Evolutionary conservation across 345 rosid species (phyloP), one percentile per base, ranked within the genome.

Genomic region (Diplotaxis tenuifolia): DNA sequence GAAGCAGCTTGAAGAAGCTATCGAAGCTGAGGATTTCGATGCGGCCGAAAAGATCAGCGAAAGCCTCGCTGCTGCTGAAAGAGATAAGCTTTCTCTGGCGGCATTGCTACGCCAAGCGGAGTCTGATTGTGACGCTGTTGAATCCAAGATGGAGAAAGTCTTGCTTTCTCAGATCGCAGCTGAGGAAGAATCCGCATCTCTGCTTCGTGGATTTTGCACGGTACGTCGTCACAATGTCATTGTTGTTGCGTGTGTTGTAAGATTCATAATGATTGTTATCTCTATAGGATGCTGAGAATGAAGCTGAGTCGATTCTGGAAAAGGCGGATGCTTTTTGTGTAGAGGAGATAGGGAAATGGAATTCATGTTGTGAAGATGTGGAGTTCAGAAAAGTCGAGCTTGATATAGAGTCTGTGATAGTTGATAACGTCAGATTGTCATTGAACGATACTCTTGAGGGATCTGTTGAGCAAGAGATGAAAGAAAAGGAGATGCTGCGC

Each of bases 21-120:
- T 93, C 52, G 98, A 93, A 66, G 79, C 93, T 0, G 98, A 93
- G 80, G 96, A 93, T 80, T 93, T 93, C 23, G 96, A 88, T 62
- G 82, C 81, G 6, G 98, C 95, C 3, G 89, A 93, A 78, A 85
- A 76, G 72, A 82, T 93, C 73, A 93, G 96, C 55, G 88, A 93
- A 57, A 76, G 82, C 72, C 85, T 93, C 31, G 93, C 88, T 4
- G 70, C 77, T 49, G 79, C 83, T 19, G 98, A 88, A 38, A 80
- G 78, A 56, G 80, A 80, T 53, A 87, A 72, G 75, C 86, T 72
- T 18, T 70, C 85, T 71, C 81, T 88, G 9, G 74, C 81, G 58
- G 15, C 67, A 68, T 74, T 83, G 60, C 85, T 88, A 15, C 86
- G 84, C 72, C 90, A 86, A 22, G 85, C 87, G 0, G 88, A 93